phyloP scores from a whole-genome alignment of 2,329 filamentous ascomycete species.

The Aspergillus fijiensis region DNA sequence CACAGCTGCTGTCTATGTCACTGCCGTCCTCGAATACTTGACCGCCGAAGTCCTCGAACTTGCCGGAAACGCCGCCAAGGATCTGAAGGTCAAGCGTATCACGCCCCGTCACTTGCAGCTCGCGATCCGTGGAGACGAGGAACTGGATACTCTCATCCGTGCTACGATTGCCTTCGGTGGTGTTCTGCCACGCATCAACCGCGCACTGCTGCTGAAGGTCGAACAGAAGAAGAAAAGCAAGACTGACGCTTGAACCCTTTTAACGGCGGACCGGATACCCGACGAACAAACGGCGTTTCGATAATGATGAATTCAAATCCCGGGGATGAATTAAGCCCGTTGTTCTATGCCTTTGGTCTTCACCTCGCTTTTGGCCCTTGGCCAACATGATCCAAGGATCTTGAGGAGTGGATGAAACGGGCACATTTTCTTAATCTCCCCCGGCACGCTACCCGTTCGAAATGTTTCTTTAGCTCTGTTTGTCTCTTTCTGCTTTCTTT shows the following conservation, averaged over 20 bases:
- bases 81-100: conserved; percentile 99
- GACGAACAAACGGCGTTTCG: conserved; percentile 26
- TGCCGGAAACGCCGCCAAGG: conserved; percentile 97
- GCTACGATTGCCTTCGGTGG: conserved; percentile 98
- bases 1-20: conserved; percentile 89
- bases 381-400: not conserved
- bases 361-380: not conserved
- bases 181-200: conserved; percentile 98
- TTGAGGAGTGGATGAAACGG: conserved; percentile 1
- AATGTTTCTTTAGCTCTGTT: conserved; percentile 23
- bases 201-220: conserved; percentile 89
- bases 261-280: conserved; percentile 23
- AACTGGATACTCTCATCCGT: conserved; percentile 94
- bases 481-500: conserved; percentile 12
- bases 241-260: conserved; percentile 36
- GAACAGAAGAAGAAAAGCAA: conserved; percentile 94
- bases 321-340: conserved; percentile 14
- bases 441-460: conserved; percentile 14
- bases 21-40: conserved; percentile 95
- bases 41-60: conserved; percentile 97
- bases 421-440: not conserved
- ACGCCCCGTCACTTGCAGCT: conserved; percentile 96
- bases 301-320: conserved; percentile 22
- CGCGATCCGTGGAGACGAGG: conserved; percentile 96
- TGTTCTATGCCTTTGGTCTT: conserved; percentile 17